Evolutionary conservation across 805 yeast species (phyloP), one percentile per base, ranked within the genome.

Genomic region (Saitoella complicata): DNA sequence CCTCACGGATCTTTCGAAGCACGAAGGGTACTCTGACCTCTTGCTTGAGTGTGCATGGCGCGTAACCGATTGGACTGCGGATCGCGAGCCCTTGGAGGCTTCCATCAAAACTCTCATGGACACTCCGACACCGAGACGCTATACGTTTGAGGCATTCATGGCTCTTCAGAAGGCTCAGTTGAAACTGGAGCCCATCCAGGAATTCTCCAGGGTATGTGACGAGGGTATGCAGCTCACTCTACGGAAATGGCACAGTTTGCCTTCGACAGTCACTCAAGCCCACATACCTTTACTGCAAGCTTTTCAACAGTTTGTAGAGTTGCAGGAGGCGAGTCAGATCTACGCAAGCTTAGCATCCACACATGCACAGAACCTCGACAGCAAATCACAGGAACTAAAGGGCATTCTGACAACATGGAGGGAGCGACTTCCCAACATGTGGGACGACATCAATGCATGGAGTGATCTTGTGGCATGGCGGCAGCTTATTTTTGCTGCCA

Each of bases 11-110:
- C 68, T 93, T 32, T 96, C 98, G 2, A 86, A 88, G 54, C 97
- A 93, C 57, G 99, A 93, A 67, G 96, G 96, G 0, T 93, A 88
- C 58, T 86, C 96, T 0, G 98, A 91, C 56, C 68, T 91, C 51
- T 65, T 93, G 30, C 67, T 91, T n/a, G 99, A 91, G 60, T 93
- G 98, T 70, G 98, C 97, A 36, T 91, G 99, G 99, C 72, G 99
- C 56, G 94, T 91, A 37, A 96, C 98, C 6, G 97, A 91, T 57
- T 91, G 98, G 98, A 80, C 79, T 48, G 78, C 93, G 6, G 98
- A 93, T 56, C 73, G 87, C 51, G 97, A 88, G 51, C 91, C 97
- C 0, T 66, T 91, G 36, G 96, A 87, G 57, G 95, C 84, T 56
- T 80, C 94, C 1, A 94, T 91, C 30, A 84, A 86, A 61, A 82